Evolutionary conservation across 805 yeast genomes (phyloP).

Genomic region (Ogataea sp.): DNA sequence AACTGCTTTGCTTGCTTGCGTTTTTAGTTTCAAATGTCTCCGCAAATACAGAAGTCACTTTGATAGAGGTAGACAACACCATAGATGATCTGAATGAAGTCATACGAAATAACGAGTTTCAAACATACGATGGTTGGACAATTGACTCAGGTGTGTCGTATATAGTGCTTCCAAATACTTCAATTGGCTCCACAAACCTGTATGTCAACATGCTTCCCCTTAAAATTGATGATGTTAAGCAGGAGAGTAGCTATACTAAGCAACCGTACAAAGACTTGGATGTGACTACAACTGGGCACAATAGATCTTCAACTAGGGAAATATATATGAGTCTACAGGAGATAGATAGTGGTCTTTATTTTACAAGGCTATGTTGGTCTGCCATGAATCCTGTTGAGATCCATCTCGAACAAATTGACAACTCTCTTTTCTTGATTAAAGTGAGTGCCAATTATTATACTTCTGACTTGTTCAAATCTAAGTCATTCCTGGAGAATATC

Average conservation of each 20-base stretch:
- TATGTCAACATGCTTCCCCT: background rate
- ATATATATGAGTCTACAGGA: background rate
- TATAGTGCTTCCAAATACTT: no score
- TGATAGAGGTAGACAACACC: no score
- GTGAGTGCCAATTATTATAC: conserved; percentile 1
- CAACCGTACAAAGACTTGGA: background rate
- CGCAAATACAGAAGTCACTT: no score
- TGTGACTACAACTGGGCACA: background rate
- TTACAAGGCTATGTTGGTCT: conserved; percentile 1
- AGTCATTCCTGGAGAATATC: background rate
- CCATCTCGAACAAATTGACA: background rate
- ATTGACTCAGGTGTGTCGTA: no score
- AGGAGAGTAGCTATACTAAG: no score
- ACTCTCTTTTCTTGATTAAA: background rate
- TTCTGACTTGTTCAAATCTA: background rate
- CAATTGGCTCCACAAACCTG: no score
- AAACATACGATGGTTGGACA: no score
- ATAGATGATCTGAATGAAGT: no score
- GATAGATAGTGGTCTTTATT: background rate
- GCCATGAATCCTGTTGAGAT: background rate
- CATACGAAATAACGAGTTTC: no score
- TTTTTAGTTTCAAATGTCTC: no score
- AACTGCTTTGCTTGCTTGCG: no score
- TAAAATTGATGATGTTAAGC: background rate
- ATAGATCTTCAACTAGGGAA: background rate